These are phyloP conservation scores for Fragaria vesca DNA, from an alignment of 306 rosid species.

Conservation along the genomic window DNA sequence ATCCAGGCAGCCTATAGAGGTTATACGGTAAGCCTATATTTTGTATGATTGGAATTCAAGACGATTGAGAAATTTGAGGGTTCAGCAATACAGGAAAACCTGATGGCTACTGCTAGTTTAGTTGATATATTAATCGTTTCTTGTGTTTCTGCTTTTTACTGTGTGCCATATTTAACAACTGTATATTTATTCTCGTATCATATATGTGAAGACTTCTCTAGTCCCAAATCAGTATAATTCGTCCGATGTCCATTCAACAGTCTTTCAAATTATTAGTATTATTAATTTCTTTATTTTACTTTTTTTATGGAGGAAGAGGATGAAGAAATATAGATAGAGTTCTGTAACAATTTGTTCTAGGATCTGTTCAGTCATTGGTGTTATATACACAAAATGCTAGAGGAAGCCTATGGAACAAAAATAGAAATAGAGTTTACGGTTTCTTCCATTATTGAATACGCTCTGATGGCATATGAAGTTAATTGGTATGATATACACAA, in stretches of 20 bases:
- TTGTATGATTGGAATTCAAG: constrained; percentile 11
- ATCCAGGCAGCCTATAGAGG: constrained; percentile 91
- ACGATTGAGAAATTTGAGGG: neutral
- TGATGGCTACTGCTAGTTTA: neutral
- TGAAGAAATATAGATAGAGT: neutral
- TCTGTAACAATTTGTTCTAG: neutral
- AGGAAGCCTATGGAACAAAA: neutral
- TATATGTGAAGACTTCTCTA: too few relatives aligned
- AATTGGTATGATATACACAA: too few relatives aligned
- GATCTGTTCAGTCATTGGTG: neutral
- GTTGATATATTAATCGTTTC: neutral
- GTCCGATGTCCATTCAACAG: neutral
- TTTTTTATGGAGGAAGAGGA: neutral
- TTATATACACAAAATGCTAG: neutral
- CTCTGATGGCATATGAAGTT: neutral
- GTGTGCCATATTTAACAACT: neutral
- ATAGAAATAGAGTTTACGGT: neutral
- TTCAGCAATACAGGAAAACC: constrained; percentile 3
- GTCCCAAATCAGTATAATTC: neutral
- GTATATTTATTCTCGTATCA: neutral
- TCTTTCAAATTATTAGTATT: neutral
- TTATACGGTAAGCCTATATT: constrained; percentile 57
- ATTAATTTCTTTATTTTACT: too few relatives aligned
- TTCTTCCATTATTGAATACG: neutral
- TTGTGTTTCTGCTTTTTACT: neutral